Percentiles rank a stretch among this genome's conserved stretches.
These are phyloP conservation scores for Microcos paniculata DNA, from an alignment of 345 rosid species.

Conservation along the genomic window DNA sequence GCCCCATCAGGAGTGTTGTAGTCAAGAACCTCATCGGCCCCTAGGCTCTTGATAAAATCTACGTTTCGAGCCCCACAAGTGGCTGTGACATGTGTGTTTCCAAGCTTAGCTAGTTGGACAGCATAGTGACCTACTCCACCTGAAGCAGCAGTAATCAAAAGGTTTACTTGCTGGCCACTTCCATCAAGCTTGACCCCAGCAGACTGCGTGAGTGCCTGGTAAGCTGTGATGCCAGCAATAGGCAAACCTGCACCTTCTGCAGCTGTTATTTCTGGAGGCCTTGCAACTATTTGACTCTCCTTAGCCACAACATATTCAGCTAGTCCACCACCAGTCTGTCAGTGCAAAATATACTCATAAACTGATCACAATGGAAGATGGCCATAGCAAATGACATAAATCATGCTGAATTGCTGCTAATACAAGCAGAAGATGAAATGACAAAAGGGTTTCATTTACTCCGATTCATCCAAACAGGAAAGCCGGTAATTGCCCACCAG, in stretches of 20 bases:
- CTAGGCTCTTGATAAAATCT: constrained; percentile 62
- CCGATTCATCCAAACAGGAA: background rate
- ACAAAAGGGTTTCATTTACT: background rate
- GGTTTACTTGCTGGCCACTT: constrained; percentile 44
- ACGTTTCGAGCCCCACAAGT: constrained; percentile 76
- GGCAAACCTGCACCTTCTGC: constrained; percentile 61
- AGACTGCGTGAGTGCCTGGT: constrained; percentile 48
- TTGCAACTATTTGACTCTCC: constrained; percentile 44
- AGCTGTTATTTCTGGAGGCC: constrained; percentile 61
- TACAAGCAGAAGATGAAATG: background rate
- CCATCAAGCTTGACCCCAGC: constrained; percentile 70
- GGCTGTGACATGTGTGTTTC: constrained; percentile 70
- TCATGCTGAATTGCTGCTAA: background rate
- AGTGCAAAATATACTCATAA: constrained; percentile 7
- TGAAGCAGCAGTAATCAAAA: constrained; percentile 70
- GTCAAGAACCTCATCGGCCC: constrained; percentile 79
- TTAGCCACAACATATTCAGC: constrained; percentile 66
- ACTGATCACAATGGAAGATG: background rate
- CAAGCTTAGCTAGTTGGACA: constrained; percentile 70
- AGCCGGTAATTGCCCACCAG: background rate
- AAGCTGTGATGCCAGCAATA: constrained; percentile 67
- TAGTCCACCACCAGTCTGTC: constrained; percentile 52
- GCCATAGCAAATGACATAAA: background rate
- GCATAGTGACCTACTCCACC: constrained; percentile 85
- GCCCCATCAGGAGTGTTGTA: constrained; percentile 74